Conservation (phyloP, 805 yeast species). For the Suhomyces sp. region DNA sequence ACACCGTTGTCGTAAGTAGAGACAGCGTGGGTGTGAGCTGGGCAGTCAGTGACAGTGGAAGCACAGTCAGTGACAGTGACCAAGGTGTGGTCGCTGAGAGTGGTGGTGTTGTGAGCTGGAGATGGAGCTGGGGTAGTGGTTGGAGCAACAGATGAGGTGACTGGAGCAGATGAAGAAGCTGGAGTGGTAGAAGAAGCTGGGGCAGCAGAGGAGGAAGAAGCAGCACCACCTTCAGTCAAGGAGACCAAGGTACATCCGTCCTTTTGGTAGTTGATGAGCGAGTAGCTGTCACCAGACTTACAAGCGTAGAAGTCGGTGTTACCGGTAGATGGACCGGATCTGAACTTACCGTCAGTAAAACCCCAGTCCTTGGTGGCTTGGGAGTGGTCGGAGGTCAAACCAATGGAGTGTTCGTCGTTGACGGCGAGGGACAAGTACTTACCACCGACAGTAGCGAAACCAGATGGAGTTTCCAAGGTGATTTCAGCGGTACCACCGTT, state of each 20-base stretch:
- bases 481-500: slow-evolving; percentile 18
- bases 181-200: background rate
- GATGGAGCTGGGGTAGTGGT: slow-evolving; percentile 20
- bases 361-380: slow-evolving; percentile 28
- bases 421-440: slow-evolving; percentile 13
- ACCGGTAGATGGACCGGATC: slow-evolving; percentile 16
- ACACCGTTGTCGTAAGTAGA: slow-evolving; percentile 20
- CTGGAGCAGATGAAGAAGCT: slow-evolving; percentile 4
- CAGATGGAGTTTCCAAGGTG: slow-evolving; percentile 29
- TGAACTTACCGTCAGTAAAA: slow-evolving; percentile 22
- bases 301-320: slow-evolving; percentile 25
- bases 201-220: slow-evolving; percentile 19
- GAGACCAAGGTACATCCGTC: slow-evolving; percentile 19
- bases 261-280: slow-evolving; percentile 9
- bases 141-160: slow-evolving; percentile 11
- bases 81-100: slow-evolving; percentile 22
- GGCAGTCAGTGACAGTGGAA: slow-evolving; percentile 21
- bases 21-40: slow-evolving; percentile 24
- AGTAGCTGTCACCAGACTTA: slow-evolving; percentile 15
- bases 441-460: slow-evolving; percentile 23
- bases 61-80: slow-evolving; percentile 25
- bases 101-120: slow-evolving; percentile 12
- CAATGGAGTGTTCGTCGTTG: slow-evolving; percentile 14
- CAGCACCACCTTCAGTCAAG: slow-evolving; percentile 18
- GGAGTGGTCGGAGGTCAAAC: slow-evolving; percentile 9